phyloP scores from a whole-genome alignment of 2,329 filamentous ascomycete species.

The Sporothrix humicola region DNA sequence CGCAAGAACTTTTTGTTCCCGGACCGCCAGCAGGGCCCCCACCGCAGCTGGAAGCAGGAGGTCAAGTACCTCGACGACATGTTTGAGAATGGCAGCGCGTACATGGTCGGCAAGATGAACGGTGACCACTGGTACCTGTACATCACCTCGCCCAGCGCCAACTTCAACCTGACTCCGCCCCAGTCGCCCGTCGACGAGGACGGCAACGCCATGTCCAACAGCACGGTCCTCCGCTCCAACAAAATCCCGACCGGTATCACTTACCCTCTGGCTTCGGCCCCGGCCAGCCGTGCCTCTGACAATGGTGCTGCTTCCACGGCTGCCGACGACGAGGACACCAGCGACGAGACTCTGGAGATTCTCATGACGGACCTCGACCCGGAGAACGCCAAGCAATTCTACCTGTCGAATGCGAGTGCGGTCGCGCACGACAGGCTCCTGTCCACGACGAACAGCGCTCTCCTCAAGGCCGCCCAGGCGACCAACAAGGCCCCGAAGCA shows the following conservation, averaged over 20 bases:
- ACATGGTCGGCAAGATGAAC: conserved; percentile 99
- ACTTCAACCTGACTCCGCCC: conserved; percentile 79
- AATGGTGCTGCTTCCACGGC: conserved; percentile 30
- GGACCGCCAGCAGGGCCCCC: conserved; percentile 89
- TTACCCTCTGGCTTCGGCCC: conserved; percentile 42
- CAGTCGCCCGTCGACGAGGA: conserved; percentile 68
- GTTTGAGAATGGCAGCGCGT: conserved; percentile 91
- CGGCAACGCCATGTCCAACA: conserved; percentile 42
- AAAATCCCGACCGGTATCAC: conserved; percentile 60
- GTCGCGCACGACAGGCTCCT: conserved; percentile 83
- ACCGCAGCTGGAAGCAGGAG: conserved; percentile 97
- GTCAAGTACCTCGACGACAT: conserved; percentile 90
- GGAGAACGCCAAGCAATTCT: conserved; percentile 73
- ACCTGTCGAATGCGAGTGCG: conserved; percentile 76
- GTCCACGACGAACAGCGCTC: conserved; percentile 68
- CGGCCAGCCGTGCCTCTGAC: conserved; percentile 38
- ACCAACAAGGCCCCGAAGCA: conserved; percentile 19
- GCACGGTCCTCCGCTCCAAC: conserved; percentile 49
- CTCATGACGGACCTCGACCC: conserved; percentile 74
- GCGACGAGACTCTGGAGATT: conserved; percentile 78
- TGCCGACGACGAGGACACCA: conserved; percentile 53
- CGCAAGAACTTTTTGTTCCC: conserved; percentile 98
- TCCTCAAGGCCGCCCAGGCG: conserved; percentile 40
- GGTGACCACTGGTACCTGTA: conserved; percentile 99
- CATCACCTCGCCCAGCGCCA: conserved; percentile 75